A percentile compares a stretch with the other conserved stretches of the same genome.
These are phyloP conservation scores for Colletotrichum caudatum DNA, from an alignment of 2,329 filamentous ascomycete genomes.

Conservation along the genomic window DNA sequence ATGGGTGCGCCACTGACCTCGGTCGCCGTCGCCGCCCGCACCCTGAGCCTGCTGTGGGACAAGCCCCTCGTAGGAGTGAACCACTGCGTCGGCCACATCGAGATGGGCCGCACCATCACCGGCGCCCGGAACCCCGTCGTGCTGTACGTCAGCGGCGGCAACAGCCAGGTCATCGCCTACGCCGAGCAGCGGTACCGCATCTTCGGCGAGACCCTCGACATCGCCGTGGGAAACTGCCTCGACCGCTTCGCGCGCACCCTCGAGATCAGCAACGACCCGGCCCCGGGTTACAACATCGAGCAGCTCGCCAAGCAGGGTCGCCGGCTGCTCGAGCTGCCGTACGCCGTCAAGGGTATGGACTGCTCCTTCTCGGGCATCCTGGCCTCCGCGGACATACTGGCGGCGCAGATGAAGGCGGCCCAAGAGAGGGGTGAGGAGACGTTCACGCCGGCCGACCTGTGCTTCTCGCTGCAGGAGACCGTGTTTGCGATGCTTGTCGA, in stretches of 20 bases:
- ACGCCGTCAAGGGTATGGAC: constrained; percentile 99
- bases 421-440: constrained; percentile 64
- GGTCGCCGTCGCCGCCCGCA: constrained; percentile 87
- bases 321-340: constrained; percentile 86
- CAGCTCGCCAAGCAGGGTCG: constrained; percentile 83
- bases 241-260: constrained; percentile 95
- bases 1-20: constrained; percentile 95
- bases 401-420: constrained; percentile 69
- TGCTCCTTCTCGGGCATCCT: constrained; percentile 95
- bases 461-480: constrained; percentile 95
- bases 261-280: constrained; percentile 93
- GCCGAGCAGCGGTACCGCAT: constrained; percentile 95
- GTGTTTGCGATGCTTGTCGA: constrained; percentile 98
- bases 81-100: constrained; percentile 98
- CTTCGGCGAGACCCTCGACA: constrained; percentile 97
- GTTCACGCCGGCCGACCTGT: constrained; percentile 86
- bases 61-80: constrained; percentile 95
- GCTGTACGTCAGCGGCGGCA: constrained; percentile 94
- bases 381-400: constrained; percentile 83
- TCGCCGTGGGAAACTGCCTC: constrained; percentile 96
- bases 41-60: constrained; percentile 84
- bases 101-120: constrained; percentile 96
- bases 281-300: constrained; percentile 98
- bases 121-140: constrained; percentile 92
- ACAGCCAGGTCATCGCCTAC: constrained; percentile 98